phyloP scores from a whole-genome alignment of 495 filamentous ascomycete species.

The Saxispiralis lemnorum region DNA sequence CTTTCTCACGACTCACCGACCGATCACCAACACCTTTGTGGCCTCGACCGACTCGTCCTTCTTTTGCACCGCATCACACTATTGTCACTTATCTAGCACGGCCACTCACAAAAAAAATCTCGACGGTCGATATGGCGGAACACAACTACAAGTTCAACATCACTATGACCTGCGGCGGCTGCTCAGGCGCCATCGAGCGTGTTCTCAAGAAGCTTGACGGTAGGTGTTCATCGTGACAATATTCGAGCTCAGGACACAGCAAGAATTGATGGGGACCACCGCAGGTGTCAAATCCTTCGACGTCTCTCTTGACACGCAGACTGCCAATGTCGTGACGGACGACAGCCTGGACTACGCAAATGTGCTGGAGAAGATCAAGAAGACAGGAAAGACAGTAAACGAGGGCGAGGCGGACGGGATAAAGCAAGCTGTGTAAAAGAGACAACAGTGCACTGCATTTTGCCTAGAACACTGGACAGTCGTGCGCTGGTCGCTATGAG shows the following conservation, averaged over 20 bases:
- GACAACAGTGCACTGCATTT: too few species aligned
- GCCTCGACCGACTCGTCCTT: background rate
- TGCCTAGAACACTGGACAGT: too few species aligned
- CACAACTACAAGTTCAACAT: constrained; percentile 57
- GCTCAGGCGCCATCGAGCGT: constrained; percentile 61
- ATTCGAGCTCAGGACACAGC: too few species aligned
- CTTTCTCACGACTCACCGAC: background rate
- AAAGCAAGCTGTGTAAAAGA: constrained; percentile 8
- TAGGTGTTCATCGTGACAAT: constrained; percentile 19
- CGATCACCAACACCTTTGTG: constrained; percentile 1
- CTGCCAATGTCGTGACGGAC: constrained; percentile 52
- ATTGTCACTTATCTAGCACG: background rate
- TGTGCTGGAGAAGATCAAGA: constrained; percentile 75
- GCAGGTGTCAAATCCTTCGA: constrained; percentile 73
- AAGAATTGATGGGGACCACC: background rate
- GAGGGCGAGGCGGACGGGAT: constrained; percentile 42
- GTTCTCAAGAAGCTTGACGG: constrained; percentile 91
- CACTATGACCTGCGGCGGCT: constrained; percentile 50
- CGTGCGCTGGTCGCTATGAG: too few species aligned
- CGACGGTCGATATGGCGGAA: constrained; percentile 32
- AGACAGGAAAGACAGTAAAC: constrained; percentile 85
- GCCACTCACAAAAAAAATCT: background rate
- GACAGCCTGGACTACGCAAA: constrained; percentile 51
- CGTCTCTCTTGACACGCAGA: constrained; percentile 70
- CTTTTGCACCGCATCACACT: background rate